These are phyloP conservation scores for Cutaneotrichosporon dermatis DNA, from an alignment of 1,284 basidiomycete genomes.

Conservation along the genomic window DNA sequence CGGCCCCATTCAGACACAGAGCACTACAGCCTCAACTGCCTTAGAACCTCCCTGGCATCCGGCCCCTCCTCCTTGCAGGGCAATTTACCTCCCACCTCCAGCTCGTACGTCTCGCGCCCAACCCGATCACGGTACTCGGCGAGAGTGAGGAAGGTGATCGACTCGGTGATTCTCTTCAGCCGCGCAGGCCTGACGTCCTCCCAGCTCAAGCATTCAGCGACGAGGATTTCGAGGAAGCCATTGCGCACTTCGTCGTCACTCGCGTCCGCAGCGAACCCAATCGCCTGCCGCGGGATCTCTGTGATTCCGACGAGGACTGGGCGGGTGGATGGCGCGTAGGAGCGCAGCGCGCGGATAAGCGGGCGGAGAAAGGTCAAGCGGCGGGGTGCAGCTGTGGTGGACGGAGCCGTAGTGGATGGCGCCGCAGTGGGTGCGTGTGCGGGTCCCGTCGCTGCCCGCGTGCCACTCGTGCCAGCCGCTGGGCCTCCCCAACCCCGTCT, in stretches of 20 bases:
- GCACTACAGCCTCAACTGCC: not conserved
- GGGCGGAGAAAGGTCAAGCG: not conserved
- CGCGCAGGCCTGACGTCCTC: not conserved
- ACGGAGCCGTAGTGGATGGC: no score
- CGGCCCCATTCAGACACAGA: no score
- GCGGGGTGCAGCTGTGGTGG: not conserved
- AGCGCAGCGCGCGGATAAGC: not conserved
- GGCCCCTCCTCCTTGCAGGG: not conserved
- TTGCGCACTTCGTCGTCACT: not conserved
- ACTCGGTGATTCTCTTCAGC: not conserved
- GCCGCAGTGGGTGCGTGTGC: not conserved
- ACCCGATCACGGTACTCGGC: not conserved
- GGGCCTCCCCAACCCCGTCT: no score
- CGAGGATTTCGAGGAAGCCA: not conserved
- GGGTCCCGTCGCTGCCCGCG: no score
- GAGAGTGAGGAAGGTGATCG: slow-evolving; percentile 1
- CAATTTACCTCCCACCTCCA: not conserved
- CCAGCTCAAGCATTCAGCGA: not conserved
- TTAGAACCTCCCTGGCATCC: not conserved
- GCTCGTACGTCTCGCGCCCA: not conserved
- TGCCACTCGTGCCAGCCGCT: no score
- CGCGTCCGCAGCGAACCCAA: not conserved
- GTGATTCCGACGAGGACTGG: not conserved
- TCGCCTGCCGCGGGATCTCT: not conserved
- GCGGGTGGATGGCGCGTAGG: not conserved